phyloP scores from a whole-genome alignment of 2,329 filamentous ascomycete genomes.

The Pseudocercospora pini-densiflorae region DNA sequence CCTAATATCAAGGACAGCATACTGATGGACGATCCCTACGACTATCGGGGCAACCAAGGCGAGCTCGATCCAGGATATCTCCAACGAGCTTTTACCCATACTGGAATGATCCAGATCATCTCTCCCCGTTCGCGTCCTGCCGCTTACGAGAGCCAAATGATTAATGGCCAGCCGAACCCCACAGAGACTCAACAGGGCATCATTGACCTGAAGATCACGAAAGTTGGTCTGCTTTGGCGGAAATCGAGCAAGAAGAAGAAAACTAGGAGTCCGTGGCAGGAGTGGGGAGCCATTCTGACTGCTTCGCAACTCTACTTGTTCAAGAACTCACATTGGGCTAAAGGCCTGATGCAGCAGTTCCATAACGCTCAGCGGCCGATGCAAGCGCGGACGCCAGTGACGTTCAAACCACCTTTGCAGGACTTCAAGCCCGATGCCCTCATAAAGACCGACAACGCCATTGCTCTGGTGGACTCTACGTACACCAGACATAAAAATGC shows the following conservation, averaged over 20 bases:
- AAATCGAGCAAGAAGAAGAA: slow-evolving; percentile 96
- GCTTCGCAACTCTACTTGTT: slow-evolving; percentile 98
- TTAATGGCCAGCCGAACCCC: slow-evolving; percentile 47
- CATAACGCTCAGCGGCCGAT: slow-evolving; percentile 74
- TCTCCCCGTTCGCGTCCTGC: slow-evolving; percentile 92
- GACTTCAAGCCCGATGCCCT: slow-evolving; percentile 93
- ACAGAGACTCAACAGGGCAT: slow-evolving; percentile 89
- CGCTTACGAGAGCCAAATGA: slow-evolving; percentile 81
- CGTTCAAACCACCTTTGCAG: slow-evolving; percentile 87
- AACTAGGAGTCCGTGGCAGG: slow-evolving; percentile 93
- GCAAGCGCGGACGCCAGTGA: slow-evolving; percentile 74
- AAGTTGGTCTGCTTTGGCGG: slow-evolving; percentile 92
- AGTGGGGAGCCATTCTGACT: slow-evolving; percentile 96
- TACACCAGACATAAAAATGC: slow-evolving; percentile 98
- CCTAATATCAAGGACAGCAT: slow-evolving; percentile 92
- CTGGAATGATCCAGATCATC: slow-evolving; percentile 90
- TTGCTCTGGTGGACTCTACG: slow-evolving; percentile 80
- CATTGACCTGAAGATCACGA: slow-evolving; percentile 96
- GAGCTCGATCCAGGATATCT: slow-evolving; percentile 78
- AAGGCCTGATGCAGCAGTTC: slow-evolving; percentile 85
- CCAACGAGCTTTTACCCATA: slow-evolving; percentile 87
- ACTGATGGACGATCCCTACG: slow-evolving; percentile 88
- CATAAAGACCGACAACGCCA: slow-evolving; percentile 91
- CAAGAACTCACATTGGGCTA: slow-evolving; percentile 90
- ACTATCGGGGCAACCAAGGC: slow-evolving; percentile 77